Percentiles rank a stretch among this genome's conserved stretches.
Conservation (phyloP, 176 grass and related monocot species). For the Aegilops longissima region DNA sequence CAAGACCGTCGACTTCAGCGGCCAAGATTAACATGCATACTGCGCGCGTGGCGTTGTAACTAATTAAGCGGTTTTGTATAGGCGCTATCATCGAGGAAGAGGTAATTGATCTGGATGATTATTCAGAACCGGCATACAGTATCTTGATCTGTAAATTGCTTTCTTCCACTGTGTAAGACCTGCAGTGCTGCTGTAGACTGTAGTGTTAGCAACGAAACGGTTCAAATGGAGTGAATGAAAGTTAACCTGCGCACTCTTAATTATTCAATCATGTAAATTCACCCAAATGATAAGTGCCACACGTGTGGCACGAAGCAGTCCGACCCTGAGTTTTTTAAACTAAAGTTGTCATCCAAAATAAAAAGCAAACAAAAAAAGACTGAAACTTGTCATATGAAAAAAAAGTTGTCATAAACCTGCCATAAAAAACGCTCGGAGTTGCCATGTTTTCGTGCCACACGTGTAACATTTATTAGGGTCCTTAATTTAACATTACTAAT, state of each 20-base stretch:
- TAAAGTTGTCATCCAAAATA: too few relatives aligned
- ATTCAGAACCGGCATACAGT: neutral
- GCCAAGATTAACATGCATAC: neutral
- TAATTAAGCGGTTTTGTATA: constrained; percentile 45
- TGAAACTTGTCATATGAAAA: too few relatives aligned
- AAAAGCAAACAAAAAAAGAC: too few relatives aligned
- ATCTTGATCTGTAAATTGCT: neutral
- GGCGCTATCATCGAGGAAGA: neutral
- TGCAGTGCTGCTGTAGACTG: neutral
- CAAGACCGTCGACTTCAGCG: constrained; percentile 56
- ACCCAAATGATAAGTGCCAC: too few relatives aligned
- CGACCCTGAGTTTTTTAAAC: too few relatives aligned
- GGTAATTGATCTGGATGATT: neutral
- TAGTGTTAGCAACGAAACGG: neutral
- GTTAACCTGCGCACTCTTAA: neutral
- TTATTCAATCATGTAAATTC: too few relatives aligned
- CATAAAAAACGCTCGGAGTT: too few relatives aligned
- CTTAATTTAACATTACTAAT: too few relatives aligned
- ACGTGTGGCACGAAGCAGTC: too few relatives aligned
- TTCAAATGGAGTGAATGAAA: neutral
- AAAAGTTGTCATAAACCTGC: too few relatives aligned
- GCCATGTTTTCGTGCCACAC: too few relatives aligned
- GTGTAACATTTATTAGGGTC: too few relatives aligned
- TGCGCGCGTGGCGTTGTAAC: neutral
- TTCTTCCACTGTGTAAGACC: neutral